These are phyloP conservation scores for Heritiera littoralis DNA, from an alignment of 345 rosid genomes.

Conservation along the genomic window DNA sequence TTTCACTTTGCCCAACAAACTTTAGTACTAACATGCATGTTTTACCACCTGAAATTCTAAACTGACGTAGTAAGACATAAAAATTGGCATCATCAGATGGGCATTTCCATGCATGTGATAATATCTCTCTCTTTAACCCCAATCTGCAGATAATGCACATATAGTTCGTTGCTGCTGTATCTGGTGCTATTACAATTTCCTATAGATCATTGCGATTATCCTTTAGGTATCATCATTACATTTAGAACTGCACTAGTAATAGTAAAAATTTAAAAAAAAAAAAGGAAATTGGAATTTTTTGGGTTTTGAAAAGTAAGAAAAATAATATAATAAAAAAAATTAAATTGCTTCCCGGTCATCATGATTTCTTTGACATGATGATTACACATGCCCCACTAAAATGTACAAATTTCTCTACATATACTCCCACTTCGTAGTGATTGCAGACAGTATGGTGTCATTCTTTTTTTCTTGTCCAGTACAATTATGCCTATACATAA, in stretches of 20 bases:
- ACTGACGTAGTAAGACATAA: not conserved
- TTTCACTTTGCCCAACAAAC: too few species aligned
- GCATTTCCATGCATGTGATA: too few species aligned
- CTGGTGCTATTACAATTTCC: not conserved
- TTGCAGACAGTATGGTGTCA: not conserved
- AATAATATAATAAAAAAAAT: not conserved
- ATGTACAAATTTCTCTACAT: slow-evolving; percentile 9
- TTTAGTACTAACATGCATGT: not conserved
- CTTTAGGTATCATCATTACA: slow-evolving; percentile 11
- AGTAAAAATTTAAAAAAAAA: slow-evolving; percentile 21
- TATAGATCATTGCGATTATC: slow-evolving; percentile 19
- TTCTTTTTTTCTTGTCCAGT: slow-evolving; percentile 1
- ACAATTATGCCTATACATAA: not conserved
- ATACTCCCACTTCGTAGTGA: slow-evolving; percentile 18
- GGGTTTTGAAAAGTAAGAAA: not conserved
- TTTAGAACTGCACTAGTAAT: not conserved
- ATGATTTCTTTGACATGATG: slow-evolving; percentile 35
- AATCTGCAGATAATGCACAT: not conserved
- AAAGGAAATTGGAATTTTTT: slow-evolving; percentile 3
- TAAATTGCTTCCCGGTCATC: slow-evolving; percentile 11
- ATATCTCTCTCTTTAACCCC: not conserved
- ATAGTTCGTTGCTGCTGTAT: not conserved
- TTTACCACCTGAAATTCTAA: not conserved
- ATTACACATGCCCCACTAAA: slow-evolving; percentile 34
- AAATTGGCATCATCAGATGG: too few species aligned